Percentiles rank a stretch among this genome's conserved stretches.
phyloP scores from a whole-genome alignment of 2,329 filamentous ascomycete species.

The Aspergillus aculeatinus region DNA sequence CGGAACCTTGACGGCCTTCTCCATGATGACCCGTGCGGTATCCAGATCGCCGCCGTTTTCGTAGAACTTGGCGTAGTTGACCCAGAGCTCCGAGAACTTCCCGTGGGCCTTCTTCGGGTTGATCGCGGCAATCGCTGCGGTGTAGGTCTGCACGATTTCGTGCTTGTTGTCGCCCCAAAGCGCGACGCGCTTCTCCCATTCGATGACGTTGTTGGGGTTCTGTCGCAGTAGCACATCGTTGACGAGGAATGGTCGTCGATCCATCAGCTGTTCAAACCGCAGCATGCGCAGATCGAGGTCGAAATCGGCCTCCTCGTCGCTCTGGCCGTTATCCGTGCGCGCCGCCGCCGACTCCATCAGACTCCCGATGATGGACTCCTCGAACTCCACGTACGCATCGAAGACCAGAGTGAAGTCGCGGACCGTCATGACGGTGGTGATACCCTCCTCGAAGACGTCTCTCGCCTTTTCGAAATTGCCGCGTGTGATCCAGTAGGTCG shows the following conservation, averaged over 20 bases:
- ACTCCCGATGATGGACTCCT: conserved; percentile 89
- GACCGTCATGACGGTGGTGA: conserved; percentile 98
- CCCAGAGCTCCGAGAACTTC: conserved; percentile 91
- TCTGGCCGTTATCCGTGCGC: conserved; percentile 73
- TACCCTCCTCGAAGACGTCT: conserved; percentile 92
- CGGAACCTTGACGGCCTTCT: conserved; percentile 95
- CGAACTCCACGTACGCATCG: conserved; percentile 93
- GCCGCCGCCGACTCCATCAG: conserved; percentile 84
- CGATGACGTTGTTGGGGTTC: conserved; percentile 91
- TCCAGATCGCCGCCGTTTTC: conserved; percentile 80
- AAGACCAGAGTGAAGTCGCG: conserved; percentile 96
- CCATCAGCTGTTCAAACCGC: conserved; percentile 97
- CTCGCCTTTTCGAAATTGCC: conserved; percentile 90
- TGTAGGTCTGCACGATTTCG: conserved; percentile 92
- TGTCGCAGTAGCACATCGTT: conserved; percentile 95
- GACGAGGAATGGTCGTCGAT: conserved; percentile 88
- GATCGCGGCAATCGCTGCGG: conserved; percentile 87
- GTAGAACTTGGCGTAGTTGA: conserved; percentile 96
- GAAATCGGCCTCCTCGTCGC: conserved; percentile 83
- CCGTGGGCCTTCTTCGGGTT: conserved; percentile 92
- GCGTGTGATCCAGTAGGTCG: conserved; percentile 93
- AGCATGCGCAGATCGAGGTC: conserved; percentile 97
- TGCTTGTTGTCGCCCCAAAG: conserved; percentile 91
- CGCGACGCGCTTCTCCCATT: conserved; percentile 96
- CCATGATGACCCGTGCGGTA: conserved; percentile 88